Conservation (phyloP, 2,329 filamentous ascomycete species). For the Pseudogymnoascus sp. region DNA sequence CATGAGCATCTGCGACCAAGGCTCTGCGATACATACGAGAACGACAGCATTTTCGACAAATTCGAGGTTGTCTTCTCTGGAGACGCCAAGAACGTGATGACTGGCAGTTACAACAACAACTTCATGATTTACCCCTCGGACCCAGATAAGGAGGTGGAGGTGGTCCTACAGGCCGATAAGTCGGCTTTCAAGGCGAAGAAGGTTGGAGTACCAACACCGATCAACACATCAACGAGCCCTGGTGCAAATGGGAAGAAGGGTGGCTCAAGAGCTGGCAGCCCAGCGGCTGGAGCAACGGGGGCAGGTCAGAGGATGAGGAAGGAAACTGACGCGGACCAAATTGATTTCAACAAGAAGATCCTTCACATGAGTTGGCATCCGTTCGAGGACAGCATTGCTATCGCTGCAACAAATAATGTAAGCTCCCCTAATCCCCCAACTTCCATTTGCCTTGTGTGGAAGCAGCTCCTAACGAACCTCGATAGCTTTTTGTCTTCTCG, state of each 20-base stretch:
- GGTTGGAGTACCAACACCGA: conserved; percentile 93
- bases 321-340: conserved; percentile 97
- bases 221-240: conserved; percentile 73
- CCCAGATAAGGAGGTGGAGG: conserved; percentile 90
- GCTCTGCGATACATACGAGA: conserved; percentile 97
- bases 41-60: conserved; percentile 99
- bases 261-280: conserved; percentile 79
- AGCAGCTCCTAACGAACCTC: conserved; percentile 14
- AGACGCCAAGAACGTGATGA: conserved; percentile 98
- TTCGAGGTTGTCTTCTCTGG: conserved; percentile 99
- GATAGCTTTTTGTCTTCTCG: conserved; percentile 69
- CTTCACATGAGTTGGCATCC: conserved; percentile 99
- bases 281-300: conserved; percentile 62
- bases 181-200: conserved; percentile 99
- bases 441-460: neutral
- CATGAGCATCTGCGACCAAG: conserved; percentile 92
- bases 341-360: conserved; percentile 99
- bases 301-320: conserved; percentile 94
- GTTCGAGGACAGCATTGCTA: conserved; percentile 98
- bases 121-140: conserved; percentile 99
- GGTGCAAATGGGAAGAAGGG: conserved; percentile 72
- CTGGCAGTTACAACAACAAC: conserved; percentile 99
- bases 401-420: conserved; percentile 98
- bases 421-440: conserved; percentile 37
- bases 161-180: conserved; percentile 96